Conservation (phyloP, 805 yeast genomes). For the Saccharomyces jurei region DNA sequence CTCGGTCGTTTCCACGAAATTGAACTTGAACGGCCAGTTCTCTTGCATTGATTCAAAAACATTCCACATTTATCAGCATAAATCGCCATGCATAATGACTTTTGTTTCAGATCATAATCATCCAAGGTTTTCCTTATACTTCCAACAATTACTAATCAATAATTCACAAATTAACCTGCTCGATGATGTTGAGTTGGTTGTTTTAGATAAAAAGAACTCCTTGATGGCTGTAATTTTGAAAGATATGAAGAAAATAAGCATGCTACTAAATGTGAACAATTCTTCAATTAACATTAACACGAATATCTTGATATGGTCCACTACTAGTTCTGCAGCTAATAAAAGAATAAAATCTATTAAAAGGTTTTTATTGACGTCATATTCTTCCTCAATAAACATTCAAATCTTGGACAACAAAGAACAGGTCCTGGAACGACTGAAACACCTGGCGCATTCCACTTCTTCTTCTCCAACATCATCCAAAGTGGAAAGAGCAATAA, state of each 20-base stretch:
- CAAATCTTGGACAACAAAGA: background rate
- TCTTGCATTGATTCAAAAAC: conserved; percentile 1
- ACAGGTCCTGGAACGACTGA: background rate
- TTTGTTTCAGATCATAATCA: conserved; percentile 11
- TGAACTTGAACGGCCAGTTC: conserved; percentile 9
- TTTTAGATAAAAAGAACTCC: conserved; percentile 11
- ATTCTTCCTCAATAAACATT: background rate
- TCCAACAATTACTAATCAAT: conserved; percentile 7
- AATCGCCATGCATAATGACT: conserved; percentile 3
- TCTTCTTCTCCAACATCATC: background rate
- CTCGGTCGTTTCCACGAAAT: background rate
- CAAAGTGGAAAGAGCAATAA: background rate
- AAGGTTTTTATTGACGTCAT: background rate
- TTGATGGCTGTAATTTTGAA: conserved; percentile 15
- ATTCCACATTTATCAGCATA: background rate
- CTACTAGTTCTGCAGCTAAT: background rate
- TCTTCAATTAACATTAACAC: background rate
- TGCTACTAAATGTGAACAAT: background rate
- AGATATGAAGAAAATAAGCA: conserved; percentile 4
- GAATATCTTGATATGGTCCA: conserved; percentile 5
- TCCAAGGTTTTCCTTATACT: conserved; percentile 10
- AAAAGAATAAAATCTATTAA: background rate
- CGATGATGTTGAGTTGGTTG: conserved; percentile 13
- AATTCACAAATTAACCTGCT: conserved; percentile 12
- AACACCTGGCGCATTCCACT: background rate